Evolutionary conservation across 306 rosid genomes (phyloP), one percentile per base, ranked within the genome.

Genomic region (Phaseolus lunatus): DNA sequence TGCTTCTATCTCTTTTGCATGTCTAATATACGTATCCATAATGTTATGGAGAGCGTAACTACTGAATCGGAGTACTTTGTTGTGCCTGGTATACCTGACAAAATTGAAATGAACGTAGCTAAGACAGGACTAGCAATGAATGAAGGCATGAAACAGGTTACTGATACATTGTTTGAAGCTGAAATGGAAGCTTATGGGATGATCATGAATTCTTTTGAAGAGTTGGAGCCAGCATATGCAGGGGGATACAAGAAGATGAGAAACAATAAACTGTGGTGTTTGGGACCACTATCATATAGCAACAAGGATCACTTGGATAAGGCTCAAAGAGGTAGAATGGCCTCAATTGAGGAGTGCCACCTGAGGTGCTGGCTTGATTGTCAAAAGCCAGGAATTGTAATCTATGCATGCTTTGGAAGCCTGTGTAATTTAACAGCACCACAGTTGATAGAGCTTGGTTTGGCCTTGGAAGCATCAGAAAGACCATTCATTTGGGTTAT

Each of bases 321-420:
- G 82, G 86, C 81, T 35, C 80, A 86, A 29, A 84, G 96, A 84
- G 96, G 97, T 10, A 68, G 85, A 65, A 82, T 69, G 31, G 70
- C 63, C 6, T 22, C 87, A 20, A 70, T 78, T 22, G 78, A 86
- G 20, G 86, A 82, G 27, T 29, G 67, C 19, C n/a, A 85, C 31
- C 22, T 84, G 7, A 77, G 78, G 7, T 86, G 33, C 12, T 66
- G 96, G 97, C 91, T 92, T 37, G 88, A 90, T 24, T 71, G 23
- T 16, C 75, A 59, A 23, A 67, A 84, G 2, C 52, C 83, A 23
- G n/a, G 6, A 16, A 82, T 77, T 23, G 91, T 90, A 7, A 29
- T 92, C 9, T 86, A 90, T 72, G 94, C 72, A 12, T 90, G 90
- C 61, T 41, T 92, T 72, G 92, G 96, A 13, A 90, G 92, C 68